Base-by-base conservation (phyloP, 192 early-diverging fungal genomes). In the Dissophora globulifera region DNA sequence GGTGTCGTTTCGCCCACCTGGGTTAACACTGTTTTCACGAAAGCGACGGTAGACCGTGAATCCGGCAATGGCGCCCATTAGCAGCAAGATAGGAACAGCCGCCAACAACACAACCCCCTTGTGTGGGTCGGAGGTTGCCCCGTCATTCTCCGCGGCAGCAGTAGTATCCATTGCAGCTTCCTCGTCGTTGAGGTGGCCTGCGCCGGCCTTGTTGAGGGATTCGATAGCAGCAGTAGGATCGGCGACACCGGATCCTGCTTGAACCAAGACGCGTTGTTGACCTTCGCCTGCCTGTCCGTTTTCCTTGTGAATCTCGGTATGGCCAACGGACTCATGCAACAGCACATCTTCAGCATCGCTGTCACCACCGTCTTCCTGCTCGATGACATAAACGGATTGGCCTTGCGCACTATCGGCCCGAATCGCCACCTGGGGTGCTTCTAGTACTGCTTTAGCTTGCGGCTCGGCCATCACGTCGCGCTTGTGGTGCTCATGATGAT, bases 51-150 rank as follows among this genome's bases (percentile, higher is more conserved):
- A 72, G 16, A 51, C 54, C 1, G 69, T 72, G 23, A 72, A 72
- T 4, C 69, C 69, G 7, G 60, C 69, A 52, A 72, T 51, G 13
- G 69, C 69, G 13, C 59, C 69, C 69, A 72, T 72, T 11, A 72
- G 29, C 9, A 72, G 47, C 19, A 72, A 19, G 20, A 72, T 72
- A 7, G 69, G 69, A 15, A 63, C 54, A 2, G 60, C 59, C 0
- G 69, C 60, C 40, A 72, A 25, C 29, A 63, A n/a, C 11, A 63
- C 54, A 1, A 60, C 57, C 0, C 29, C 60, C 3, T 72, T 72
- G 11, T 52, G 47, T 16, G 69, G 48, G 26, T 58, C 43, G 7
- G 43, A 31, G 4, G 46, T 38, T 10, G 50, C 56, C 10, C 55
- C 19, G 6, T 20, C 38, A 13, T 15, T 22, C 23, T 32, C 33